Evolutionary conservation across 2,329 filamentous ascomycete species (phyloP), one percentile per base, ranked within the genome.

Genomic region (Stemphylium vesicarium): DNA sequence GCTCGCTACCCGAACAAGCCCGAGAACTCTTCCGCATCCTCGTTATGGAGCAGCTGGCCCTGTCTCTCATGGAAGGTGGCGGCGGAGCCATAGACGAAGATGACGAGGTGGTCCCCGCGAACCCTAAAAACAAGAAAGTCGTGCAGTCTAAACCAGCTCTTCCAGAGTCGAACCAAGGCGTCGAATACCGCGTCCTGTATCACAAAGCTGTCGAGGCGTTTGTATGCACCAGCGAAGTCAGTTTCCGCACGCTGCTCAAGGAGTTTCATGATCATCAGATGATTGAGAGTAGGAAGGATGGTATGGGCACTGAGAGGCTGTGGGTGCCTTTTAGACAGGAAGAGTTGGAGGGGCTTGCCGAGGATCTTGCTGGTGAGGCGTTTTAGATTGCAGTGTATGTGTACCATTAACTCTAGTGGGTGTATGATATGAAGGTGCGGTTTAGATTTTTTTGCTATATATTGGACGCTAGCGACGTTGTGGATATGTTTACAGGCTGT

Each of bases 231-330:
- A 96, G 90, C 56, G 95, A 98, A 78, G 92, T 98, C 84, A 92
- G 91, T 59, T 98, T 98, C 79, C 84, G 95, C 57, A 96, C 93
- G 22, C 75, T 99, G 71, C 77, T 99, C 59, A 98, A 98, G 78
- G 95, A 99, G 84, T 95, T 99, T 75, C 92, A 97, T 72, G 95
- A 99, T 69, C 95, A 99, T 79, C 92, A 97, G 71, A 98, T 99
- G 87, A 90, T 99, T 60, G 91, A 91, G 50, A 96, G 90, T 58
- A 86, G 88, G 59, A 94, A 94, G 71, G 94, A 99, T 74, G 84
- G 85, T 0, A 80, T 93, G 52, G 95, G 95, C 3, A 93, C 89
- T 2, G 95, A 98, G 73, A 80, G 95, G 47, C 76, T 99, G 41
- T 89, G 90, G 63, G 85, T 96, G 12, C 95, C 95, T 0, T 92